These are phyloP conservation scores for Alternaria viburni DNA, from an alignment of 2,329 filamentous ascomycete species.

Conservation along the genomic window DNA sequence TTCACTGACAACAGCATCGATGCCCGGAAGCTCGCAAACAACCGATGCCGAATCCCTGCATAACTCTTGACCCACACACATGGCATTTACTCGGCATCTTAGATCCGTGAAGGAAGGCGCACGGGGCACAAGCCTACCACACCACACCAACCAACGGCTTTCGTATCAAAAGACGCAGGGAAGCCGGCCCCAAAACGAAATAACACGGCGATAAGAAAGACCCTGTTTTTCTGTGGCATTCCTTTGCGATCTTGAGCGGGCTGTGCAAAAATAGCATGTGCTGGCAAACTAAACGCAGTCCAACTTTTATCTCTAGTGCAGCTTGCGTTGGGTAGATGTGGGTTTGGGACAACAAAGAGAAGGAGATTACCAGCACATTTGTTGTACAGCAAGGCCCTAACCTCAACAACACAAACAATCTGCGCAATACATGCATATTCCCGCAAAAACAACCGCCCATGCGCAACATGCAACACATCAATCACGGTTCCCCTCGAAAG, in stretches of 20 bases:
- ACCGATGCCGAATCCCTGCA: constrained; percentile 3
- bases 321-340: background rate
- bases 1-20: background rate
- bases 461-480: background rate
- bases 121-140: background rate
- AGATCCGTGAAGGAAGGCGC: constrained; percentile 5
- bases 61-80: constrained; percentile 6
- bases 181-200: background rate
- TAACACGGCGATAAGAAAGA: background rate
- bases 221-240: background rate
- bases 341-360: background rate
- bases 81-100: constrained; percentile 14
- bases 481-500: background rate
- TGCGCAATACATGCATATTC: background rate
- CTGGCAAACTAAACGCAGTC: background rate
- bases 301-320: background rate
- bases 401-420: background rate
- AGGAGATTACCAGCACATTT: background rate
- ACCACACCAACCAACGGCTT: constrained; percentile 2
- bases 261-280: background rate
- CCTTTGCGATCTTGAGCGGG: background rate
- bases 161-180: constrained; percentile 1
- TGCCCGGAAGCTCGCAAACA: background rate
- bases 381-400: background rate
- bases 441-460: background rate